phyloP scores from a whole-genome alignment of 257 asterid genomes.

The Mentha longifolia region DNA sequence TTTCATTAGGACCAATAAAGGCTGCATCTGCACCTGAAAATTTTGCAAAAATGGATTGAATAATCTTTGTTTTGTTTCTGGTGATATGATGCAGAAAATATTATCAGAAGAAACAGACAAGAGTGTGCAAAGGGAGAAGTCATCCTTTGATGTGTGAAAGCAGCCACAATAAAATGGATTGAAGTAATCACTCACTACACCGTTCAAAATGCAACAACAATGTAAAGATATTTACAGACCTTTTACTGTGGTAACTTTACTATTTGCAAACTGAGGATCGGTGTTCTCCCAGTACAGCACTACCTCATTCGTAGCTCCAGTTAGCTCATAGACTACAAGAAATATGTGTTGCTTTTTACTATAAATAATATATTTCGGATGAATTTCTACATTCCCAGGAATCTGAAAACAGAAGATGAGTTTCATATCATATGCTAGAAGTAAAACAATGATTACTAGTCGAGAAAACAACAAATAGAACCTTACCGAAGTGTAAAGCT shows the following conservation, averaged over 20 bases:
- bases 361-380: constrained; percentile 68
- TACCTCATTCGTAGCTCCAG: constrained; percentile 77
- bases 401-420: constrained; percentile 57
- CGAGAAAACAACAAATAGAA: constrained; percentile 22
- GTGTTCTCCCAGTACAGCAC: constrained; percentile 97
- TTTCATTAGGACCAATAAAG: constrained; percentile 84
- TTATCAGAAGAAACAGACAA: not conserved
- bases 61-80: not conserved
- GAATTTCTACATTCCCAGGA: constrained; percentile 90
- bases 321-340: constrained; percentile 80
- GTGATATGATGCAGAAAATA: not conserved
- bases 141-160: not conserved
- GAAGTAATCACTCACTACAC: constrained; percentile 22
- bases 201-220: constrained; percentile 32
- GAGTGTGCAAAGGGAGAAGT: not conserved
- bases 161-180: constrained; percentile 27
- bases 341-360: constrained; percentile 91
- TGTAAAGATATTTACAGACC: constrained; percentile 52
- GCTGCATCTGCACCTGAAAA: constrained; percentile 92
- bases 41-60: constrained; percentile 14
- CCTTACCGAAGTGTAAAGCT: constrained; percentile 85
- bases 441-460: constrained; percentile 28
- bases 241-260: constrained; percentile 83
- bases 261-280: constrained; percentile 71
- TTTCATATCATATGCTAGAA: constrained; percentile 30